A percentile compares a stretch with the other conserved stretches of the same genome.
These are phyloP conservation scores for Bryoerythrophyllum caledonicum DNA, from an alignment of 225 moss, liverwort and hornwort species.

Conservation along the genomic window DNA sequence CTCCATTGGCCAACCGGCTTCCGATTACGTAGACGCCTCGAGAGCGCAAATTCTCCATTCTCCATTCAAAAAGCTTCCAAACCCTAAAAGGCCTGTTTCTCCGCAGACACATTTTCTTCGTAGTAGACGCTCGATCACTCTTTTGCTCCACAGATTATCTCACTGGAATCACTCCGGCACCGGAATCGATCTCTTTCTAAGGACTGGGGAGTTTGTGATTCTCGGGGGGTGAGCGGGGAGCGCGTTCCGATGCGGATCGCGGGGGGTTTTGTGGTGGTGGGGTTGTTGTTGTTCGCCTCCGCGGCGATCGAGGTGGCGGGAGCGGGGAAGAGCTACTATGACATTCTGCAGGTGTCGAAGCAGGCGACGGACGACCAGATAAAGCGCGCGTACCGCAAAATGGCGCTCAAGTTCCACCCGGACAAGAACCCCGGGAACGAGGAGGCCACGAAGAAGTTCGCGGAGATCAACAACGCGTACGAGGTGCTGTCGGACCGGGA, in stretches of 20 bases:
- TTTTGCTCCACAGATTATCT: too few species aligned
- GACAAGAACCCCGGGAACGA: conserved; percentile 88
- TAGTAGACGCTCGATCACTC: too few species aligned
- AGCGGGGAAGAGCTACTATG: conserved; percentile 76
- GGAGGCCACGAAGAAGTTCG: conserved; percentile 86
- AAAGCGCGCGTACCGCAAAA: conserved; percentile 78
- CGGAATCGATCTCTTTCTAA: not conserved
- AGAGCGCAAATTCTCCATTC: not conserved
- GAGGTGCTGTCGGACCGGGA: conserved; percentile 72
- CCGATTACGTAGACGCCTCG: not conserved
- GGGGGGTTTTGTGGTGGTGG: conserved; percentile 32
- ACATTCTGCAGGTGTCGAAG: conserved; percentile 70
- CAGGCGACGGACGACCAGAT: conserved; percentile 82
- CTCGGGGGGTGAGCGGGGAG: not conserved
- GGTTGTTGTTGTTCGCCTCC: conserved; percentile 41
- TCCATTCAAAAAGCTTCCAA: not conserved
- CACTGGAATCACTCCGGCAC: too few species aligned
- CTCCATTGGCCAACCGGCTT: not conserved
- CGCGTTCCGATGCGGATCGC: conserved; percentile 46
- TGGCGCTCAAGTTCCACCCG: conserved; percentile 87
- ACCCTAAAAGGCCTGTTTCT: not conserved
- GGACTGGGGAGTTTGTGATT: too few species aligned
- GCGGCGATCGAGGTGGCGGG: conserved; percentile 33
- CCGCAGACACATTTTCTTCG: too few species aligned
- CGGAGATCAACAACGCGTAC: conserved; percentile 85